These are phyloP conservation scores for Xylaria sp. DNA, from an alignment of 2,329 filamentous ascomycete species.

Conservation along the genomic window DNA sequence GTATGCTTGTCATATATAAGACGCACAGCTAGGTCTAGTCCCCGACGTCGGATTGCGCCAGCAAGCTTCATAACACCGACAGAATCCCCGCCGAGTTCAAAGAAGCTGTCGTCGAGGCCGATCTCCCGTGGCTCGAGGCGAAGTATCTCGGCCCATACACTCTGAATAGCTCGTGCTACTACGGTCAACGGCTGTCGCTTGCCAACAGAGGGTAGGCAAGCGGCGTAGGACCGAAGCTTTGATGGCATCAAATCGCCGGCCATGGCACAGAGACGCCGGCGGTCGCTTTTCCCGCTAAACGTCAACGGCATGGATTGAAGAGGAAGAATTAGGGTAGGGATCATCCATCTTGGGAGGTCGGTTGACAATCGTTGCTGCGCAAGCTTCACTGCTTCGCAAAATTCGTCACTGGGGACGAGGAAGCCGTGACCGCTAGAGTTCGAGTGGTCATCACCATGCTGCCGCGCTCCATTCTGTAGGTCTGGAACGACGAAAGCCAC, in stretches of 20 bases:
- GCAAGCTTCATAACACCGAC: conserved; percentile 59
- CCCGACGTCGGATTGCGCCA: conserved; percentile 47
- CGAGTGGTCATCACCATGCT: not conserved
- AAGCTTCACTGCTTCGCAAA: not conserved
- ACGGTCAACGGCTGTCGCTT: conserved; percentile 6
- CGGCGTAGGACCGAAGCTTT: not conserved
- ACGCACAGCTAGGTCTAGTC: conserved; percentile 42
- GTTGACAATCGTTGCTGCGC: not conserved
- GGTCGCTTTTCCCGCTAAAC: not conserved
- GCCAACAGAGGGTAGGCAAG: not conserved
- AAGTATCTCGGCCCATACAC: not conserved
- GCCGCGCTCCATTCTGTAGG: not conserved
- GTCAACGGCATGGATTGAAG: not conserved
- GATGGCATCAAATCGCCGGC: not conserved
- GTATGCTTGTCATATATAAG: conserved; percentile 40
- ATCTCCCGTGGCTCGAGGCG: conserved; percentile 21
- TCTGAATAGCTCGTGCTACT: not conserved
- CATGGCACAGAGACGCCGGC: not conserved
- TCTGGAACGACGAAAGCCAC: conserved; percentile 15
- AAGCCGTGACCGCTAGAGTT: not conserved
- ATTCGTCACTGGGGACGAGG: not conserved
- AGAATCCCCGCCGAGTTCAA: conserved; percentile 54
- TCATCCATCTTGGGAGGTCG: not conserved
- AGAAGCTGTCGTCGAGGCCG: conserved; percentile 49
- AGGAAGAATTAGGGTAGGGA: not conserved